Conservation (phyloP, 2,329 filamentous ascomycete genomes). For the Colletotrichum sp. region DNA sequence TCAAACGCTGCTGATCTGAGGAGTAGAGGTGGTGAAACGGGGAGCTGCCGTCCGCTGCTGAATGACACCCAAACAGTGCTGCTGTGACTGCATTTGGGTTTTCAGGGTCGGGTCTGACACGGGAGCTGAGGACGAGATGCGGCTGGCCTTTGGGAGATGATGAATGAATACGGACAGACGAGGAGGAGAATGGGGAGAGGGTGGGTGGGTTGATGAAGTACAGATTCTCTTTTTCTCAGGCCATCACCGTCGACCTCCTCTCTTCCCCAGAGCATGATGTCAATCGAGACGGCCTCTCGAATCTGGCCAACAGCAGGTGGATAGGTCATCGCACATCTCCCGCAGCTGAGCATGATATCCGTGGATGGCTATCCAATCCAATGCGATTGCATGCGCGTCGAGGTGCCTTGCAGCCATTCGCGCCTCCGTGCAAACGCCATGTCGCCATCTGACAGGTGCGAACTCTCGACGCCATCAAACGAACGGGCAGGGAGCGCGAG, state of each 20-base stretch:
- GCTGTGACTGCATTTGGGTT: not conserved
- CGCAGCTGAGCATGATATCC: not conserved
- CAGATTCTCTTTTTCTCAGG: not conserved
- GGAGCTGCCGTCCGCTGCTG: conserved; percentile 1
- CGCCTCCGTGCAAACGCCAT: not conserved
- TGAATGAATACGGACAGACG: not conserved
- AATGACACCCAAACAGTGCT: conserved; percentile 18
- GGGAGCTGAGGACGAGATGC: not conserved
- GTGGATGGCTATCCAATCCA: not conserved
- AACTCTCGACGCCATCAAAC: not conserved
- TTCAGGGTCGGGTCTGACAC: not conserved
- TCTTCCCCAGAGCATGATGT: not conserved
- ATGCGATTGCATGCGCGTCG: not conserved
- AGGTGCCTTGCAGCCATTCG: not conserved
- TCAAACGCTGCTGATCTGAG: conserved; percentile 8
- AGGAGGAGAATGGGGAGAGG: not conserved
- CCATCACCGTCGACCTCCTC: not conserved
- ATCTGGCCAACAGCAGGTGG: not conserved
- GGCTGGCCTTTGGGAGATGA: not conserved
- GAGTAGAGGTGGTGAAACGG: conserved; percentile 13
- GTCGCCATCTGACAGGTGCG: conserved; percentile 1
- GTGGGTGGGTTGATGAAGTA: no score
- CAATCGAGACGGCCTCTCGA: not conserved
- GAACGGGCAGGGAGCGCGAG: not conserved
- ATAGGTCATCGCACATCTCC: not conserved